Conservation (phyloP, 257 asterid genomes). For the Voacanga thouarsii region DNA sequence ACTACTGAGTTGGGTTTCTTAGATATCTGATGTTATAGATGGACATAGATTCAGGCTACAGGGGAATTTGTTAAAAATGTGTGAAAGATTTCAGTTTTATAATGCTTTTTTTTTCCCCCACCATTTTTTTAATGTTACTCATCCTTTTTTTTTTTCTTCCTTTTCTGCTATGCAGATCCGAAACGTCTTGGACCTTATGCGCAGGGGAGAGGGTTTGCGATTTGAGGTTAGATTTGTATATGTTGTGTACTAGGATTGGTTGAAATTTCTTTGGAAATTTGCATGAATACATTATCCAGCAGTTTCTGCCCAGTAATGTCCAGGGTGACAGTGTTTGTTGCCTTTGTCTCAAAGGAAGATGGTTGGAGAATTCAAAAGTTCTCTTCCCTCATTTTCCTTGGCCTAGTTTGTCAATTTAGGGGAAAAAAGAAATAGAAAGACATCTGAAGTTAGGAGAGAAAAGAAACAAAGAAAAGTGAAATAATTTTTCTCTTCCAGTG, state of each 20-base stretch:
- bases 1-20: neutral
- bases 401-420: neutral
- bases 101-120: neutral
- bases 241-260: neutral
- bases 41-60: no score
- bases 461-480: no score
- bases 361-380: neutral
- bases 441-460: neutral
- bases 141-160: neutral
- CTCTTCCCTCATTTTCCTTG: neutral
- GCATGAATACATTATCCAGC: neutral
- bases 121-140: neutral
- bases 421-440: neutral
- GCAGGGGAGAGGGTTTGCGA: slow-evolving; percentile 86
- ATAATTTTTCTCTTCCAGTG: no score
- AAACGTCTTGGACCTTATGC: slow-evolving; percentile 89
- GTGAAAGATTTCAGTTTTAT: neutral
- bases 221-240: slow-evolving; percentile 62
- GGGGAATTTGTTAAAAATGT: neutral
- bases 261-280: neutral
- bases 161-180: slow-evolving; percentile 63
- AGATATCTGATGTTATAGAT: neutral
- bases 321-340: neutral
- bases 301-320: neutral
- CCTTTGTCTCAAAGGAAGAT: neutral